Percentiles rank a stretch among this genome's conserved stretches.
Evolutionary conservation across 1,284 basidiomycete genomes (phyloP).

Genomic region (Ceratobasidium sp.): DNA sequence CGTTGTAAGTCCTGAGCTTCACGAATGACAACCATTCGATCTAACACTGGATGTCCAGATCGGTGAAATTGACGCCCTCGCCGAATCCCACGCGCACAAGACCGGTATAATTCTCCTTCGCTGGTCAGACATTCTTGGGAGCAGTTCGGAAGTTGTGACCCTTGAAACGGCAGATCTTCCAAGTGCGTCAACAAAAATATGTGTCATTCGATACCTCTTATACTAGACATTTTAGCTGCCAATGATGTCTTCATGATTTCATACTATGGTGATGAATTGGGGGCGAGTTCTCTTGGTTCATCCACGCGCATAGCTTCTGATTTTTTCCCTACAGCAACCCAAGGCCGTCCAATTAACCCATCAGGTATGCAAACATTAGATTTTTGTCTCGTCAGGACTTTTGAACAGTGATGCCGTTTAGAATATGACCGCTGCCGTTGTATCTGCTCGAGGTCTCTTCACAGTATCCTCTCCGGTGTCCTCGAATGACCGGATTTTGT

Average conservation of each 20-base stretch:
- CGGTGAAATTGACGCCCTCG: conserved; percentile 60
- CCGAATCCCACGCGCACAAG: conserved; percentile 56
- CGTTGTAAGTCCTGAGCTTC: conserved; percentile 66
- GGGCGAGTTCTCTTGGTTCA: conserved; percentile 53
- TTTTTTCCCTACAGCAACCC: conserved; percentile 32
- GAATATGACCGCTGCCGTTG: conserved; percentile 83
- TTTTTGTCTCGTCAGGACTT: not conserved
- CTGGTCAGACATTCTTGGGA: conserved; percentile 73
- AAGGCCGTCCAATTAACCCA: conserved; percentile 77
- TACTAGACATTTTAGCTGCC: conserved; percentile 51
- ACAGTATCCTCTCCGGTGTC: conserved; percentile 73
- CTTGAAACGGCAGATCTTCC: conserved; percentile 41
- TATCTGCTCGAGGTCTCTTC: conserved; percentile 74
- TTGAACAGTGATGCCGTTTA: conserved; percentile 52
- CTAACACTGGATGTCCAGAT: conserved; percentile 45
- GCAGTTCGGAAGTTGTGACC: conserved; percentile 59
- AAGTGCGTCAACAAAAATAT: conserved; percentile 34
- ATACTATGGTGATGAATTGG: conserved; percentile 68
- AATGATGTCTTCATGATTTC: conserved; percentile 75
- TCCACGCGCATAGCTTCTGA: conserved; percentile 31
- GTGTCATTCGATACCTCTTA: not conserved
- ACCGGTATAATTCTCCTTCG: conserved; percentile 64
- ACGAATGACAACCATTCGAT: conserved; percentile 50
- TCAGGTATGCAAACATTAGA: conserved; percentile 53
- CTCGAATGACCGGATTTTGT: conserved; percentile 77